phyloP scores from a whole-genome alignment of 1,139 yeast species.

The Saccharomyces uvarum region DNA sequence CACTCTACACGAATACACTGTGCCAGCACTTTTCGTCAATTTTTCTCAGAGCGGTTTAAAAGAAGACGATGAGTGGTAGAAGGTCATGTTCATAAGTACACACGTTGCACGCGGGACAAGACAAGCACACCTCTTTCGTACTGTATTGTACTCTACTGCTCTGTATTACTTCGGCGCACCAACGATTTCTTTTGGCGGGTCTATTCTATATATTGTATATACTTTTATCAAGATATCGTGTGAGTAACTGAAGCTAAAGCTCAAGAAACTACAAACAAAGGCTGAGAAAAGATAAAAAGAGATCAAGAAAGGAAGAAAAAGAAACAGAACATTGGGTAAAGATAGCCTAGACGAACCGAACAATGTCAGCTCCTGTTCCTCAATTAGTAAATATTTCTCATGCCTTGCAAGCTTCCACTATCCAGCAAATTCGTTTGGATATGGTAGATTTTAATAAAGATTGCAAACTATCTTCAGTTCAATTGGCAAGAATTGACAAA shows the following conservation, averaged over 20 bases:
- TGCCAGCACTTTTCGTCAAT: background rate
- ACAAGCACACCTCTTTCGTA: background rate
- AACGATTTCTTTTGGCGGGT: background rate
- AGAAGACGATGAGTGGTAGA: background rate
- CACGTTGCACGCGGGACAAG: background rate
- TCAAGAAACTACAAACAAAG: background rate
- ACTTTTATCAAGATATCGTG: slow-evolving; percentile 1
- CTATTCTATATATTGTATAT: background rate
- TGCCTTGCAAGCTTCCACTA: slow-evolving; percentile 25
- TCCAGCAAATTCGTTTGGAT: slow-evolving; percentile 26
- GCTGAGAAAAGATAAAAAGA: background rate
- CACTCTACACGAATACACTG: background rate
- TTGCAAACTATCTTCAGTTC: slow-evolving; percentile 13
- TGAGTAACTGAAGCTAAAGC: background rate
- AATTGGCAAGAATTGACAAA: slow-evolving; percentile 16
- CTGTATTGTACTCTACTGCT: slow-evolving; percentile 1
- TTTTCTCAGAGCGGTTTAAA: background rate
- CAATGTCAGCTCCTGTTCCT: slow-evolving; percentile 24
- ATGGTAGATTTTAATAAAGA: slow-evolving; percentile 15
- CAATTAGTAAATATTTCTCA: slow-evolving; percentile 29
- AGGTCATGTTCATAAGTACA: background rate
- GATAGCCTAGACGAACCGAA: background rate
- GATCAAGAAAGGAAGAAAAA: slow-evolving; percentile 5
- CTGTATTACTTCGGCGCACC: background rate
- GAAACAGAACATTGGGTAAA: background rate